Evolutionary conservation across 2,329 filamentous ascomycete species (phyloP), one percentile per base, ranked within the genome.

Genomic region (Mollisia scopiformis): DNA sequence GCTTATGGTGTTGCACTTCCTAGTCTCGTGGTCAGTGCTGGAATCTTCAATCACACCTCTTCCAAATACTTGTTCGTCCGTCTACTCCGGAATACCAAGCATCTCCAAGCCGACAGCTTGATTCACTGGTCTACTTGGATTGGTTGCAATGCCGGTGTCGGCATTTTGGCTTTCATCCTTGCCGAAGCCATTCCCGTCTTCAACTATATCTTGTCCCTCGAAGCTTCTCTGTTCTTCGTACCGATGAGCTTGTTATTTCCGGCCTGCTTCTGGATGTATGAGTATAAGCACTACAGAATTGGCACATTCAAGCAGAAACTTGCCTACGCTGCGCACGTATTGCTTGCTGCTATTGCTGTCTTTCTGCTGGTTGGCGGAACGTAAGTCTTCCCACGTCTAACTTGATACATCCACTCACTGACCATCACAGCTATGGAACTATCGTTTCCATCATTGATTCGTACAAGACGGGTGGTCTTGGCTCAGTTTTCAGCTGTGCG

Each of bases 1-100:
- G 74, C 84, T 0, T 88, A 87, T 65, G 86, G 84, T 2, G 76
- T 88, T 41, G 84, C 79, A 1, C 68, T 87, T 5, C 74, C 80
- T 2, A 82, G 83, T 1, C 75, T 87, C 3, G 73, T 82, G 27
- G 79, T 86, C 43, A 78, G 76, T 57, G 77, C 62, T 6, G 49
- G 55, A 13, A 39, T 66, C 23, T 66, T 79, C 63, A 67, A 79
- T 16, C 80, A 83, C 68, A 73, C 82, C 13, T 78, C 78, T 0
- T 77, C 80, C 1, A 85, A 84, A 64, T 83, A 83, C 65, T 69
- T 83, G 50, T 84, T 84, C 65, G 82, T 85, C 16, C 78, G 82
- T 2, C 76, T 83, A 21, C 71, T 85, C 19, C 76, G 81, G 14
- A 74, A 80, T 60, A 79, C 80, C 1, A 66, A 61, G 2, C 82